Percentiles rank a stretch among this genome's conserved stretches.
phyloP scores from a whole-genome alignment of 2,329 filamentous ascomycete genomes.

The Hymenoscyphus infarciens region DNA sequence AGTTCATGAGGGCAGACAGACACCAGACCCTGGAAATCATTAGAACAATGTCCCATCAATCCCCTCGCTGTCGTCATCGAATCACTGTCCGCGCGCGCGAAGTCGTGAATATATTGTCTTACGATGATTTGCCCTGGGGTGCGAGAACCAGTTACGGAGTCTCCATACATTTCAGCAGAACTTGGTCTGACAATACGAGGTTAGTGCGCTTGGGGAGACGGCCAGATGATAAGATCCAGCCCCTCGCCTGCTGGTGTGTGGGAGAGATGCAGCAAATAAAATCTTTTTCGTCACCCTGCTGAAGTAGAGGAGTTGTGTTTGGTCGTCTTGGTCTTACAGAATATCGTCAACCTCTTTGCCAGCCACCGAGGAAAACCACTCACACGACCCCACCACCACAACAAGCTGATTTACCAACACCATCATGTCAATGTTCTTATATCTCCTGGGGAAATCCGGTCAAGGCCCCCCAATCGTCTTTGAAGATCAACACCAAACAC shows the following conservation, averaged over 20 bases:
- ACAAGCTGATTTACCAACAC: conserved; percentile 1
- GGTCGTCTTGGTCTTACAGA: neutral
- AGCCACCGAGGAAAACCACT: neutral
- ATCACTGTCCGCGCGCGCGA: neutral
- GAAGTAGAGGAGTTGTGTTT: neutral
- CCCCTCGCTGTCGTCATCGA: neutral
- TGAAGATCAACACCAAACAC: neutral
- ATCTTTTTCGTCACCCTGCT: neutral
- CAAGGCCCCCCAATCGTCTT: neutral
- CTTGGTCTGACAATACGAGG: neutral
- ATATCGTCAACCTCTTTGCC: neutral
- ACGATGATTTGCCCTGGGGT: conserved; percentile 1
- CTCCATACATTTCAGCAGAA: neutral
- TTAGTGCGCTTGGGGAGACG: neutral
- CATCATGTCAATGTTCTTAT: neutral
- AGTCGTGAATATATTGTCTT: neutral
- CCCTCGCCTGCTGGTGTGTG: neutral
- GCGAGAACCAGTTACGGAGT: neutral
- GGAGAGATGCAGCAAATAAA: neutral
- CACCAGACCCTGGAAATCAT: neutral
- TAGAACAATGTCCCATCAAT: neutral
- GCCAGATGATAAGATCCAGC: neutral
- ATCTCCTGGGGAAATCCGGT: neutral
- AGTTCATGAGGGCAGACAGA: neutral
- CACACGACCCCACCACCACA: neutral